Conservation (phyloP, 148 eudicot genomes). For the Nepenthes mirabilis region DNA sequence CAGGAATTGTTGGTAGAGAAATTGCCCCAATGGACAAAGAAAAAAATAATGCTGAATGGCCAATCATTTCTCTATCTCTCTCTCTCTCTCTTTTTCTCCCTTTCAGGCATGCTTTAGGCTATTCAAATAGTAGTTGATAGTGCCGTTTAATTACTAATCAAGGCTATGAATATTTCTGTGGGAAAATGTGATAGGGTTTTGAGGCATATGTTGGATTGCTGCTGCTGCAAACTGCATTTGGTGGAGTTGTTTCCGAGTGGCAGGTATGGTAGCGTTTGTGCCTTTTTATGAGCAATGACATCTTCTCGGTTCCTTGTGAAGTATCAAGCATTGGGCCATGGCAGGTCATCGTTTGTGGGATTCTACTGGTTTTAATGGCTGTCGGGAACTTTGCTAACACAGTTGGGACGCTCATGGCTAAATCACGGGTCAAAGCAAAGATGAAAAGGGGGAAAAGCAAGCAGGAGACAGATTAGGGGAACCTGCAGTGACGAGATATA, state of each 20-base stretch:
- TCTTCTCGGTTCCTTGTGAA: not conserved
- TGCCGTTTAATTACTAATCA: not conserved
- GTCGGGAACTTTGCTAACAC: not conserved
- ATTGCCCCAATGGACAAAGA: no score
- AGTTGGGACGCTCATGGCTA: not conserved
- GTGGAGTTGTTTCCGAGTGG: conserved; percentile 42
- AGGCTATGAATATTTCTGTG: not conserved
- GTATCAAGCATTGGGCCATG: not conserved
- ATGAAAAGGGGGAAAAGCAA: not conserved
- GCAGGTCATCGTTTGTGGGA: not conserved
- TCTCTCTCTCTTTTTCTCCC: no score
- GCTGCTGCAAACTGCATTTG: conserved; percentile 32
- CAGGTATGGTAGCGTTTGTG: conserved; percentile 19
- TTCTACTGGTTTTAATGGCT: not conserved
- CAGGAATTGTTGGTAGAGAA: no score
- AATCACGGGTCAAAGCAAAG: not conserved
- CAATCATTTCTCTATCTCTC: no score
- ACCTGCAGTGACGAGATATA: not conserved
- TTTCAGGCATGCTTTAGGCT: not conserved
- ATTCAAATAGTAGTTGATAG: not conserved
- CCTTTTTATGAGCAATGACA: not conserved
- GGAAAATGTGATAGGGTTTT: conserved; percentile 23
- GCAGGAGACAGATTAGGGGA: not conserved
- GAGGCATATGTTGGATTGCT: conserved; percentile 41
- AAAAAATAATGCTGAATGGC: no score